Percentiles rank a stretch among this genome's conserved stretches.
These are phyloP conservation scores for Gossypium thurberi DNA, from an alignment of 345 rosid species.

Conservation along the genomic window DNA sequence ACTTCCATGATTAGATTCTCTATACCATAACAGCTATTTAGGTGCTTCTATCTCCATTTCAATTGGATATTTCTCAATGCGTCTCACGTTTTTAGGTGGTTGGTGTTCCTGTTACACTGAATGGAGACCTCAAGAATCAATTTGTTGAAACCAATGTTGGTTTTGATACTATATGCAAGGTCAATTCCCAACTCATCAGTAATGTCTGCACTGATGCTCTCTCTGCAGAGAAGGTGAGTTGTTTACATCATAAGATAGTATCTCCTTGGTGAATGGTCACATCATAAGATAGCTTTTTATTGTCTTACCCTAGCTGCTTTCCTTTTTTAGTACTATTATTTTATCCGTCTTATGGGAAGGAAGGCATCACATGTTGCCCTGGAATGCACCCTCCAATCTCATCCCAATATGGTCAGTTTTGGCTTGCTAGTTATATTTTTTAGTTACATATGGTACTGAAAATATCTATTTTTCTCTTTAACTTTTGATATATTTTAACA, in stretches of 20 bases:
- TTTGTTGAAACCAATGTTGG: slow-evolving; percentile 96
- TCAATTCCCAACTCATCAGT: slow-evolving; percentile 97
- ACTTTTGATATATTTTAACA: slow-evolving; percentile 22
- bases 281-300: background rate
- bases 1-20: background rate
- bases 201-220: slow-evolving; percentile 82
- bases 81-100: slow-evolving; percentile 56
- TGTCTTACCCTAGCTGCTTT: slow-evolving; percentile 11
- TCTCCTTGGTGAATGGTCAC: background rate
- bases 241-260: background rate
- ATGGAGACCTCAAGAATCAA: slow-evolving; percentile 96
- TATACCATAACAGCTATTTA: background rate
- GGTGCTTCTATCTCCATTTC: slow-evolving; percentile 10
- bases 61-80: background rate
- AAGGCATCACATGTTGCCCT: slow-evolving; percentile 95
- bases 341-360: slow-evolving; percentile 97
- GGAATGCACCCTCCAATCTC: slow-evolving; percentile 97
- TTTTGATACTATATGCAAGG: slow-evolving; percentile 98
- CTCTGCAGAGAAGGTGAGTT: slow-evolving; percentile 61
- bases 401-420: slow-evolving; percentile 84
- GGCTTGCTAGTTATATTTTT: background rate
- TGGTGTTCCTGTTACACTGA: slow-evolving; percentile 93
- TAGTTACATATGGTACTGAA: slow-evolving; percentile 28
- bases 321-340: slow-evolving; percentile 77
- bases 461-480: slow-evolving; percentile 6